phyloP scores from a whole-genome alignment of 2,329 filamentous ascomycete genomes.

The Neofusicoccum laricinum region DNA sequence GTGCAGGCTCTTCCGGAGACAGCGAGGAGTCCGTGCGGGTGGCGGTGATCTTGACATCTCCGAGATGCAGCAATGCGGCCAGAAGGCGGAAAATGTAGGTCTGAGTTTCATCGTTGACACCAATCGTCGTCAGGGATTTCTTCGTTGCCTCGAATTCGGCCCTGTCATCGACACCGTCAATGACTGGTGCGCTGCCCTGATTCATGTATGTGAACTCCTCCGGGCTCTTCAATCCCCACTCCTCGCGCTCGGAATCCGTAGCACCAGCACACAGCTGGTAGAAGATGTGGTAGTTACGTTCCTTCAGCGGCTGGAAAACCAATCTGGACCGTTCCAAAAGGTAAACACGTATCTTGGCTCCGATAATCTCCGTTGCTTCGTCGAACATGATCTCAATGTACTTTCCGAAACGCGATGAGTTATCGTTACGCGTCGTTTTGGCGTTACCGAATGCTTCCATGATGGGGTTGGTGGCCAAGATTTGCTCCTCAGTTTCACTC shows the following conservation, averaged over 20 bases:
- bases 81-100: slow-evolving; percentile 84
- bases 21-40: slow-evolving; percentile 85
- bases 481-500: slow-evolving; percentile 98
- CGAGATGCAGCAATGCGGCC: slow-evolving; percentile 86
- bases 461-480: slow-evolving; percentile 95
- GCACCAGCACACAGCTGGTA: slow-evolving; percentile 94
- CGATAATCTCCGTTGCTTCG: slow-evolving; percentile 90
- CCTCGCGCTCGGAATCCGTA: slow-evolving; percentile 76
- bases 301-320: slow-evolving; percentile 95
- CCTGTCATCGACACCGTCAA: slow-evolving; percentile 93
- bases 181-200: slow-evolving; percentile 85
- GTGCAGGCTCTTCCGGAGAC: slow-evolving; percentile 73
- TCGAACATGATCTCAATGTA: slow-evolving; percentile 99
- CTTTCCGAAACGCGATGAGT: slow-evolving; percentile 98
- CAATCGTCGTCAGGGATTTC: slow-evolving; percentile 82
- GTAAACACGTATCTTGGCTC: slow-evolving; percentile 95
- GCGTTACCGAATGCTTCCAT: slow-evolving; percentile 99
- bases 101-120: slow-evolving; percentile 72
- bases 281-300: slow-evolving; percentile 98
- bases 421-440: slow-evolving; percentile 99
- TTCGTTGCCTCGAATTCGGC: slow-evolving; percentile 88
- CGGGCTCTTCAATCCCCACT: slow-evolving; percentile 73
- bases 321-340: slow-evolving; percentile 90
- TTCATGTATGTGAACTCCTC: slow-evolving; percentile 96
- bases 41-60: slow-evolving; percentile 93